Percentiles rank a stretch among this genome's conserved stretches.
Evolutionary conservation across 2,329 filamentous ascomycete species (phyloP).

Genomic region (Colletotrichum kahawae): DNA sequence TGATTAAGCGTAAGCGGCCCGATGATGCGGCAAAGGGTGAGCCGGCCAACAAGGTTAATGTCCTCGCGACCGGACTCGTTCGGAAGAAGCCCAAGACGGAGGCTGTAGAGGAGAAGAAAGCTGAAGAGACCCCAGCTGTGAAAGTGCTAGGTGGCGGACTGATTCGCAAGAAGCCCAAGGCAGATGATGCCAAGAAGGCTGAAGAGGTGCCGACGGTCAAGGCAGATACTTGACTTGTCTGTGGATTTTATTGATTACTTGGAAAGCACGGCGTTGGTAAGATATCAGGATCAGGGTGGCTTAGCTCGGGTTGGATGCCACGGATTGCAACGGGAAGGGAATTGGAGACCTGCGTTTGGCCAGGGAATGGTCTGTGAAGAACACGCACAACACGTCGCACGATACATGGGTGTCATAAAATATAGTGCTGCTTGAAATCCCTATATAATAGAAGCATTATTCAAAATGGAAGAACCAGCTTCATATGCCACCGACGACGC

Average conservation of each 20-base stretch:
- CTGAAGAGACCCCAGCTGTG: not conserved
- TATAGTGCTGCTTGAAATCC: not conserved
- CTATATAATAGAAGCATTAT: not conserved
- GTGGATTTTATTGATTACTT: not conserved
- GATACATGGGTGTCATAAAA: not conserved
- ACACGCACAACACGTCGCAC: not conserved
- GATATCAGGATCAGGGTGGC: not conserved
- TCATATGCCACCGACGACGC: rapidly evolving
- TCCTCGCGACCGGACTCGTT: conserved; percentile 54
- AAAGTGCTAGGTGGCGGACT: conserved; percentile 50
- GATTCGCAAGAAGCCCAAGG: conserved; percentile 56
- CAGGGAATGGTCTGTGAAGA: not conserved
- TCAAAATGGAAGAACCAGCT: not conserved
- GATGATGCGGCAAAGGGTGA: conserved; percentile 24
- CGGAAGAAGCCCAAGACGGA: conserved; percentile 63
- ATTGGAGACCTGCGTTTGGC: not conserved
- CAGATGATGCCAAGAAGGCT: not conserved
- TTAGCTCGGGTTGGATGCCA: not conserved
- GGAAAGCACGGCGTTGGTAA: not conserved
- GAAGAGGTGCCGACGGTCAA: not conserved
- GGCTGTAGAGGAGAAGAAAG: conserved; percentile 10
- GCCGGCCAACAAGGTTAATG: conserved; percentile 40
- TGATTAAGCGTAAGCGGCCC: conserved; percentile 53
- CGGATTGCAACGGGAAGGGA: not conserved
- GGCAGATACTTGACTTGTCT: not conserved